These are phyloP conservation scores for Gossypium gossypioides DNA, from an alignment of 441 rosid species.

Conservation along the genomic window DNA sequence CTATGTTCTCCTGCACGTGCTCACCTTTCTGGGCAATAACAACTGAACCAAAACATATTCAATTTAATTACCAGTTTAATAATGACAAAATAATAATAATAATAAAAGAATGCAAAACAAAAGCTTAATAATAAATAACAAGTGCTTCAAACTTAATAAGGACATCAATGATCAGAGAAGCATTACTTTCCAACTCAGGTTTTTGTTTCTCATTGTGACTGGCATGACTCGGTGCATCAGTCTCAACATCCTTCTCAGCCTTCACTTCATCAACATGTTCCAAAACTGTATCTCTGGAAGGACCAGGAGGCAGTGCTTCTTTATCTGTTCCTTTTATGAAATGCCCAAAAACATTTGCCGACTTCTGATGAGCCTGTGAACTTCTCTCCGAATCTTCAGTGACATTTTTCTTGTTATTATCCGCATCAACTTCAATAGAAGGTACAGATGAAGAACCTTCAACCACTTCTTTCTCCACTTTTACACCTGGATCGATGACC, in stretches of 20 bases:
- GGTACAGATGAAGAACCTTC: constrained; percentile 25
- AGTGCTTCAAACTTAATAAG: neutral
- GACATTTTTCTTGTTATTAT: constrained; percentile 22
- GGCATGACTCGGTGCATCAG: constrained; percentile 16
- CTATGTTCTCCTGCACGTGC: constrained; percentile 21
- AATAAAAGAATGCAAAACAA: neutral
- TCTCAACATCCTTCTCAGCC: constrained; percentile 28
- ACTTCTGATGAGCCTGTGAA: constrained; percentile 25
- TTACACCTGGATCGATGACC: constrained; percentile 20
- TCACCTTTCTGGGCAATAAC: constrained; percentile 23
- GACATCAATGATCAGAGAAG: neutral
- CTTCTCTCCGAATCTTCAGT: constrained; percentile 20
- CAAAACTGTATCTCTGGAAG: constrained; percentile 19
- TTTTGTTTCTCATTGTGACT: constrained; percentile 20
- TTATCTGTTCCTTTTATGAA: constrained; percentile 23
- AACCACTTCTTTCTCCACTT: constrained; percentile 23
- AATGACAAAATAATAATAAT: neutral
- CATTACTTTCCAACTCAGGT: constrained; percentile 20
- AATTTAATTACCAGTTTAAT: neutral
- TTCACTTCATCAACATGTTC: constrained; percentile 27
- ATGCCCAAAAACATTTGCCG: constrained; percentile 10
- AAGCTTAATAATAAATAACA: too few species aligned
- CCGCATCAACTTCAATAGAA: constrained; percentile 20
- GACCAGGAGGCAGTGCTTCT: constrained; percentile 21
- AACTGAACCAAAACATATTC: constrained; percentile 20